Percentiles rank a stretch among this genome's conserved stretches.
Conservation (phyloP, 129 eudicot genomes). For the Ambrosia trifida region DNA sequence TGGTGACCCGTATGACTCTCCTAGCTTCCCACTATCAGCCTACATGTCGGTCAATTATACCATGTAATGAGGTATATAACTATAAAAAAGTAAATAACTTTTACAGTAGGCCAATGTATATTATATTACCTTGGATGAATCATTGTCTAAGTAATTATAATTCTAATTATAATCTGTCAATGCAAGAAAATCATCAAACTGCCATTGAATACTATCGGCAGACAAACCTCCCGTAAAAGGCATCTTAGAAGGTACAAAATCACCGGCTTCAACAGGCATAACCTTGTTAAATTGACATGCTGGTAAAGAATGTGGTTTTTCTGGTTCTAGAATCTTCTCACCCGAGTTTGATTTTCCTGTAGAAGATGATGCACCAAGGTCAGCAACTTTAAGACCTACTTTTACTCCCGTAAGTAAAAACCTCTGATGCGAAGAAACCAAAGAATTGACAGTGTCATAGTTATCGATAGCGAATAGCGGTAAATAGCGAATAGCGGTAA, state of each 20-base stretch:
- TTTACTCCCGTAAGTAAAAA: slow-evolving; percentile 91
- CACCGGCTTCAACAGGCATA: slow-evolving; percentile 37
- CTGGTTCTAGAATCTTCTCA: slow-evolving; percentile 45
- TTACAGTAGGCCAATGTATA: neutral
- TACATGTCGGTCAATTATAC: slow-evolving; percentile 25
- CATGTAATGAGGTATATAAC: neutral
- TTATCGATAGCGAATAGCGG: too few relatives aligned
- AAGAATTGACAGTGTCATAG: slow-evolving; percentile 53
- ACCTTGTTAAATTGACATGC: slow-evolving; percentile 40
- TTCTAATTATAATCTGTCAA: slow-evolving; percentile 53
- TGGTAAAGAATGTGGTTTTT: slow-evolving; percentile 33
- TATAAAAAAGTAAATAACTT: neutral
- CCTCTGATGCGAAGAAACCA: slow-evolving; percentile 74
- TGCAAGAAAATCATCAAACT: slow-evolving; percentile 75
- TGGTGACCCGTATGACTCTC: slow-evolving; percentile 70
- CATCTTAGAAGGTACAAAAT: slow-evolving; percentile 42
- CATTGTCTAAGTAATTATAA: slow-evolving; percentile 53
- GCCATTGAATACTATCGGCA: slow-evolving; percentile 71
- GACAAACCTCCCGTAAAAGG: slow-evolving; percentile 57
- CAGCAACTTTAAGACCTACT: slow-evolving; percentile 73
- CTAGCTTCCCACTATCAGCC: slow-evolving; percentile 86
- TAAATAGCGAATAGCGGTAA: too few relatives aligned
- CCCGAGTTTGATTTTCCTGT: slow-evolving; percentile 51
- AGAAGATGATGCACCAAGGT: slow-evolving; percentile 54
- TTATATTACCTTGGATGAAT: slow-evolving; percentile 68